Evolutionary conservation across 768 basidiomycete species (phyloP).

Genomic region (Lentinula guzmanii): DNA sequence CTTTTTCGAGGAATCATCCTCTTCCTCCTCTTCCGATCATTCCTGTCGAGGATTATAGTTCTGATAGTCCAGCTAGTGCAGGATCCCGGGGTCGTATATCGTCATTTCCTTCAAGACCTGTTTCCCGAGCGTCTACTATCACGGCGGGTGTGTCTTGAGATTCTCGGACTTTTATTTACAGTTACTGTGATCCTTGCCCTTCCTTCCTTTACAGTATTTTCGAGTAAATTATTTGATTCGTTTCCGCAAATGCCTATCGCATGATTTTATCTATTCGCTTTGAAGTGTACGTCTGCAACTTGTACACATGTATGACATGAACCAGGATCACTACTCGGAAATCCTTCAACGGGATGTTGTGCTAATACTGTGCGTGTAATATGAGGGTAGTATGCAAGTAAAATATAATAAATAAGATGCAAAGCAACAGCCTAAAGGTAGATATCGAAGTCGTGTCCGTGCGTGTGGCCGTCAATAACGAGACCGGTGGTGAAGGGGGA

Average conservation of each 20-base stretch:
- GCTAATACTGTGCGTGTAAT: background rate
- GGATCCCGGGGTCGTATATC: background rate
- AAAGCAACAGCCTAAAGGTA: background rate
- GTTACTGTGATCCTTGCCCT: too few species aligned
- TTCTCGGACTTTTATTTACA: background rate
- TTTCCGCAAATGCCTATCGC: background rate
- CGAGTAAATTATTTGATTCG: background rate
- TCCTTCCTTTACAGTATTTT: background rate
- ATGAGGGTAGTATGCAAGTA: background rate
- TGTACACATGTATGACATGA: background rate
- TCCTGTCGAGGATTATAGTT: background rate
- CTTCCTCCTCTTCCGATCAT: background rate
- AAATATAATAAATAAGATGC: slow-evolving; percentile 3
- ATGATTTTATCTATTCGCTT: background rate
- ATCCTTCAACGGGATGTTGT: background rate
- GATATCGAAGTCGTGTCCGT: slow-evolving; percentile 1
- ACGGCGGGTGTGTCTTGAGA: background rate
- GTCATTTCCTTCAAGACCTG: slow-evolving; percentile 4
- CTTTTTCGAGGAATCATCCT: background rate
- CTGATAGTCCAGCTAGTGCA: background rate
- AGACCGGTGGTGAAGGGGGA: background rate
- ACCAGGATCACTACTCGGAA: background rate
- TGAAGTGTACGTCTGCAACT: background rate
- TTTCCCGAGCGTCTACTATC: background rate
- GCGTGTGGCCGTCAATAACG: background rate